Base-by-base conservation (phyloP, 2,329 filamentous ascomycete genomes). In the Colletotrichum somersetense region DNA sequence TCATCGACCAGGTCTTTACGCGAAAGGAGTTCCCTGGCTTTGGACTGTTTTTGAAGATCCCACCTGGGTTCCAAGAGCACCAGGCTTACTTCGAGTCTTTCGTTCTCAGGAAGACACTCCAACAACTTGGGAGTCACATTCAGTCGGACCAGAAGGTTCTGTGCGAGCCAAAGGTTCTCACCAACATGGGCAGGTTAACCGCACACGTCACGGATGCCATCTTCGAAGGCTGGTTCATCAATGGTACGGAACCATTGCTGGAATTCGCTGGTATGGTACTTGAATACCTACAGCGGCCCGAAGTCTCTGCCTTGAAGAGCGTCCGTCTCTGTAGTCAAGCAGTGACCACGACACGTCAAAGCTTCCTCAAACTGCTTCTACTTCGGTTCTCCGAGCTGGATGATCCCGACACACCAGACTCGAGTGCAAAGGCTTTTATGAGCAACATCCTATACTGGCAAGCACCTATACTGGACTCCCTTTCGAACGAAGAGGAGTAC, bases 61-160 rank as follows among this genome's bases (percentile, higher is more conserved):
- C 97, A 1, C 94, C 96, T 0, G 95, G 96, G 0, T 97, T 97
- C 77, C 90, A 96, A 75, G 96, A 98, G 79, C 95, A 98, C 76
- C 95, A 98, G 77, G 94, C 95, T 0, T 97, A 95, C 79, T 98
- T 99, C 75, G 94, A 97, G 78, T 97, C 96, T 0, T 98, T 95
- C 78, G 85, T 98, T 3, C 84, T 98, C 26, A 89, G 91, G 38
- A 92, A 92, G 74, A 91, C 93, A 0, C 88, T 98, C 57, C 88
- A 90, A 3, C 89, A 92, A 40, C 83, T 97, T 20, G 89, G 89
- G 44, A 92, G 89, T 69, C 86, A 89, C 30, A 87, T 98, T 11
- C 90, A 93, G 72, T 82, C 92, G 2, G 89, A 95, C 74, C 90
- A 93, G 77, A 90, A 91, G 67, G 83, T 92, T 0, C 85, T 98